A percentile compares a stretch with the other conserved stretches of the same genome.
phyloP scores from a whole-genome alignment of 768 basidiomycete genomes.

The Boletus edulis region DNA sequence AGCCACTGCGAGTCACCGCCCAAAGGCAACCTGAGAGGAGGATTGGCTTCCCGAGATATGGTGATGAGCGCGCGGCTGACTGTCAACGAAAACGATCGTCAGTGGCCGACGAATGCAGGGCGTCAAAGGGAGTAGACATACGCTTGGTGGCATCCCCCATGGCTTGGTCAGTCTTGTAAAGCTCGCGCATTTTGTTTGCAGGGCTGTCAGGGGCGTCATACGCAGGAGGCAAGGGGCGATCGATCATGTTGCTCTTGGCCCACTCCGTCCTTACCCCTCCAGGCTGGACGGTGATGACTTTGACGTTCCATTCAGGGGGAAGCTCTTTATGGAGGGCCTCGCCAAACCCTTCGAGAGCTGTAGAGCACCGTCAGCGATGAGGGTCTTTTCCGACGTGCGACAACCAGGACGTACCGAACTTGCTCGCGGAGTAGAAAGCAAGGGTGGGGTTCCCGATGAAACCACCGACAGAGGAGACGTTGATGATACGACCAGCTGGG shows the following conservation, averaged over 20 bases:
- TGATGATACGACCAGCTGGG: slow-evolving; percentile 21
- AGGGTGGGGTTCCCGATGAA: slow-evolving; percentile 17
- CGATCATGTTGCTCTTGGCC: slow-evolving; percentile 18
- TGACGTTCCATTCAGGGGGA: slow-evolving; percentile 26
- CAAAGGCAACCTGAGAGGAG: slow-evolving; percentile 21
- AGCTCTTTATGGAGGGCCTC: slow-evolving; percentile 25
- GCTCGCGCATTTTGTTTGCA: slow-evolving; percentile 8
- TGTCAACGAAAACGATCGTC: neutral
- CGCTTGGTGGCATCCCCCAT: slow-evolving; percentile 12
- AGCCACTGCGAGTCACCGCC: slow-evolving; percentile 18
- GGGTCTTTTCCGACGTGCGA: too few relatives aligned
- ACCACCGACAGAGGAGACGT: slow-evolving; percentile 20
- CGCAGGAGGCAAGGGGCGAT: slow-evolving; percentile 11
- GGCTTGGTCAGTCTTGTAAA: neutral
- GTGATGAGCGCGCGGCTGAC: slow-evolving; percentile 15
- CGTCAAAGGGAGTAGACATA: neutral
- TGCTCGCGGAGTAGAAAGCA: slow-evolving; percentile 21
- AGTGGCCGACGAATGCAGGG: neutral
- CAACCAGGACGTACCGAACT: slow-evolving; percentile 14
- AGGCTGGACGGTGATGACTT: slow-evolving; percentile 20
- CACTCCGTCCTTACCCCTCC: slow-evolving; percentile 22
- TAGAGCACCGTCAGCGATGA: neutral
- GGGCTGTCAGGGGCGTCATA: slow-evolving; percentile 16
- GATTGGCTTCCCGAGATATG: slow-evolving; percentile 17
- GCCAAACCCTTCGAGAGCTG: slow-evolving; percentile 28